phyloP scores from a whole-genome alignment of 176 grass and related monocot species.

The Guadua angustifolia region DNA sequence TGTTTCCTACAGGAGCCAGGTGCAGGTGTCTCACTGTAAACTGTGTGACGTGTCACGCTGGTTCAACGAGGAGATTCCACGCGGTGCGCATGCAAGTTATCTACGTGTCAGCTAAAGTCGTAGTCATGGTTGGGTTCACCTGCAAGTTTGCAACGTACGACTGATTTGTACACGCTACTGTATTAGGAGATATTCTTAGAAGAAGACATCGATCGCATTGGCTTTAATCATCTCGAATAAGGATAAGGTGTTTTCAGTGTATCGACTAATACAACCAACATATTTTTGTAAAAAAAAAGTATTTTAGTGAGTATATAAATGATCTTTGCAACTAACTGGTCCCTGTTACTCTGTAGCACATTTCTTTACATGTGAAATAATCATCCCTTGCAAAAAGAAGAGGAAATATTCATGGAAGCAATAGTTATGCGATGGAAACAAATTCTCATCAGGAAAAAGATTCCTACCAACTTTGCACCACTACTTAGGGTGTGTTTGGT shows the following conservation, averaged over 20 bases:
- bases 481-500: too few species aligned
- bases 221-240: not conserved
- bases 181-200: not conserved
- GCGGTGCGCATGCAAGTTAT: conserved; percentile 20
- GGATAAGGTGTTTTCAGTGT: not conserved
- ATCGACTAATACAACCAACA: not conserved
- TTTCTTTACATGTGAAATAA: not conserved
- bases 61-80: conserved; percentile 30
- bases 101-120: not conserved
- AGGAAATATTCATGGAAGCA: not conserved
- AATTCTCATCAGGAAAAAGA: not conserved
- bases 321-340: not conserved
- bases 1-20: not conserved
- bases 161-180: not conserved
- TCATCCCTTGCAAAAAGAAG: not conserved
- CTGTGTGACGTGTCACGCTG: not conserved
- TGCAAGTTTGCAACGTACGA: not conserved
- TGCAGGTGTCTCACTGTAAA: not conserved
- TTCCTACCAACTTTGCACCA: not conserved
- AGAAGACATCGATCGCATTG: not conserved
- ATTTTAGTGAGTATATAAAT: not conserved
- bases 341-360: not conserved
- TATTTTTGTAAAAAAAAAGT: not conserved
- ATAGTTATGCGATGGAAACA: not conserved
- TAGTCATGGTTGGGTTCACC: too few species aligned